Conservation (phyloP, 257 asterid genomes). For the Galeopsis tetrahit region DNA sequence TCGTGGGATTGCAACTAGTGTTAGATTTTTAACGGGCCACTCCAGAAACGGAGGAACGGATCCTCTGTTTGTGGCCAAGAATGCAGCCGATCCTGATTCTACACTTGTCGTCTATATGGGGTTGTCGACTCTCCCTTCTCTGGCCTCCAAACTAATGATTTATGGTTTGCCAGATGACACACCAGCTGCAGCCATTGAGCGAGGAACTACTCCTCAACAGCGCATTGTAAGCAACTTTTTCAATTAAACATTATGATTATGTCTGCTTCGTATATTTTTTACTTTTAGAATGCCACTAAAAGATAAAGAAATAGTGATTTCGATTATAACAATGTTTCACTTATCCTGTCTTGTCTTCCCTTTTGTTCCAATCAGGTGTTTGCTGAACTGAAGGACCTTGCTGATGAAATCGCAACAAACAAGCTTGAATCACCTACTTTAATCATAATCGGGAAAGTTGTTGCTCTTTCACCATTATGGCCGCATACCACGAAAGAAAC, state of each 20-base stretch:
- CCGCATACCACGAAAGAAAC: conserved; percentile 43
- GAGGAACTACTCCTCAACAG: conserved; percentile 97
- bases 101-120: conserved; percentile 96
- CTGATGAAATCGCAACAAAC: conserved; percentile 57
- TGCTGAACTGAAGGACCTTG: conserved; percentile 71
- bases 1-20: conserved; percentile 92
- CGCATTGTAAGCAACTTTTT: conserved; percentile 48
- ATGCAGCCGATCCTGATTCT: conserved; percentile 90
- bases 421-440: conserved; percentile 79
- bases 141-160: conserved; percentile 68
- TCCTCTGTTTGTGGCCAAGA: conserved; percentile 87
- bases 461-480: conserved; percentile 86
- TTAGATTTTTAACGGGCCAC: conserved; percentile 90
- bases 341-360: not conserved
- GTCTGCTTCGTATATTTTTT: not conserved
- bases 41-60: conserved; percentile 93
- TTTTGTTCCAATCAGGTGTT: conserved; percentile 56
- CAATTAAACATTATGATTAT: not conserved
- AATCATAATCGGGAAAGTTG: conserved; percentile 82
- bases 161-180: conserved; percentile 88
- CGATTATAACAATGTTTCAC: not conserved
- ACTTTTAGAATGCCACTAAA: not conserved
- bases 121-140: conserved; percentile 87
- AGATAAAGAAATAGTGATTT: not conserved
- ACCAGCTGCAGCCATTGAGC: conserved; percentile 92